Percentiles rank a stretch among this genome's conserved stretches.
phyloP scores from a whole-genome alignment of 2,329 filamentous ascomycete genomes.

The Zelopaecilomyces penicillatus region DNA sequence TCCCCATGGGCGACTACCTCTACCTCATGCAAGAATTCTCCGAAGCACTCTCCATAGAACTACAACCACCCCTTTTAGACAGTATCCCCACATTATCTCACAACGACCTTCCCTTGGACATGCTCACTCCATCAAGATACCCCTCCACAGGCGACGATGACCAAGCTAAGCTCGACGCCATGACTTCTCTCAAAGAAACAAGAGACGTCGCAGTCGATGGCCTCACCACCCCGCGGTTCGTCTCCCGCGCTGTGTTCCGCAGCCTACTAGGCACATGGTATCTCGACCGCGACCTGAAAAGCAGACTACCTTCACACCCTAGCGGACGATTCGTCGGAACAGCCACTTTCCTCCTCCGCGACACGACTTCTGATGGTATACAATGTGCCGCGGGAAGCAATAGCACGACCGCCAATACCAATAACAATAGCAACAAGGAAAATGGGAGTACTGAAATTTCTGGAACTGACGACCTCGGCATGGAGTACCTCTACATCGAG shows the following conservation, averaged over 20 bases:
- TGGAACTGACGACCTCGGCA: slow-evolving; percentile 25
- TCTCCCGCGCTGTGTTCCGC: slow-evolving; percentile 60
- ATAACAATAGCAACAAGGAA: not conserved
- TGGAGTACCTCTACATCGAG: slow-evolving; percentile 62
- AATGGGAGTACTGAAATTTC: slow-evolving; percentile 1
- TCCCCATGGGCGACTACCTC: slow-evolving; percentile 75
- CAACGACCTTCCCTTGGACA: slow-evolving; percentile 38
- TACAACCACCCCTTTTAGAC: slow-evolving; percentile 20
- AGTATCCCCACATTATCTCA: slow-evolving; percentile 27
- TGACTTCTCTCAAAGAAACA: slow-evolving; percentile 38
- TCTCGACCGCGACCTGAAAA: slow-evolving; percentile 48
- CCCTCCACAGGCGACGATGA: slow-evolving; percentile 28
- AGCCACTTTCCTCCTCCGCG: slow-evolving; percentile 55
- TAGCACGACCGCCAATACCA: not conserved
- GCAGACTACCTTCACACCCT: slow-evolving; percentile 48
- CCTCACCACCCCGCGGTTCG: slow-evolving; percentile 40
- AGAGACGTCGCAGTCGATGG: slow-evolving; percentile 32
- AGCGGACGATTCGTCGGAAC: slow-evolving; percentile 57
- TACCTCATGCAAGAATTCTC: slow-evolving; percentile 68
- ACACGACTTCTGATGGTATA: slow-evolving; percentile 46
- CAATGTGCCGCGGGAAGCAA: slow-evolving; percentile 18
- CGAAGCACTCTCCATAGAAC: slow-evolving; percentile 45
- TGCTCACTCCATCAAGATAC: slow-evolving; percentile 50
- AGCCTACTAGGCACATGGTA: slow-evolving; percentile 64
- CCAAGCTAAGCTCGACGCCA: slow-evolving; percentile 29